Evolutionary conservation across 352 stramenopile species (phyloP).

Genomic region (Globisporangium okanoganense): DNA sequence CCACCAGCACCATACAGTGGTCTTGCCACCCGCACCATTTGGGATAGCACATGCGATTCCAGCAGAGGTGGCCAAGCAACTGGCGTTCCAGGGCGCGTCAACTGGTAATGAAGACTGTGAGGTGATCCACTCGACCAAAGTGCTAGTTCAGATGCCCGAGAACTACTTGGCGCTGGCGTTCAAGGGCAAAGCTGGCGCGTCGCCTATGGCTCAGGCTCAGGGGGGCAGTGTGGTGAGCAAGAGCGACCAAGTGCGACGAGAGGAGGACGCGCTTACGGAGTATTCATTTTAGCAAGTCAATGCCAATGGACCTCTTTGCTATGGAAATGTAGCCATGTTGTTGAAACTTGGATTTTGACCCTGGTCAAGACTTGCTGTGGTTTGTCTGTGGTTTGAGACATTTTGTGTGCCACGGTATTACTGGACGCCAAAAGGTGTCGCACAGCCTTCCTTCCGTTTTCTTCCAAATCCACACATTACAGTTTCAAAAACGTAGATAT

Average conservation of each 20-base stretch:
- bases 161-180: slow-evolving; percentile 53
- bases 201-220: background rate
- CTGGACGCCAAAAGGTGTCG: too few relatives aligned
- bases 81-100: slow-evolving; percentile 1
- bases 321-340: background rate
- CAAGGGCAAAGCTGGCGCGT: slow-evolving; percentile 19
- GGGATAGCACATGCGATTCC: background rate
- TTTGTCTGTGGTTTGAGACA: background rate
- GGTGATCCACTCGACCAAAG: slow-evolving; percentile 11
- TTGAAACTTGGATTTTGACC: background rate
- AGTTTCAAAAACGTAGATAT: too few relatives aligned
- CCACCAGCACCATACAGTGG: background rate
- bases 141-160: background rate
- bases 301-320: background rate
- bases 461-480: too few relatives aligned
- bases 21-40: background rate
- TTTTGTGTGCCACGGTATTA: too few relatives aligned
- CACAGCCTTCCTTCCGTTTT: too few relatives aligned
- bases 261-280: slow-evolving; percentile 14
- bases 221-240: slow-evolving; percentile 11
- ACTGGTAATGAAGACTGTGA: background rate
- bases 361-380: background rate
- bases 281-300: slow-evolving; percentile 4
- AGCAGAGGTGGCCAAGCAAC: background rate
- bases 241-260: slow-evolving; percentile 21